These are phyloP conservation scores for Carpinus fangiana DNA, from an alignment of 306 rosid species.

Conservation along the genomic window DNA sequence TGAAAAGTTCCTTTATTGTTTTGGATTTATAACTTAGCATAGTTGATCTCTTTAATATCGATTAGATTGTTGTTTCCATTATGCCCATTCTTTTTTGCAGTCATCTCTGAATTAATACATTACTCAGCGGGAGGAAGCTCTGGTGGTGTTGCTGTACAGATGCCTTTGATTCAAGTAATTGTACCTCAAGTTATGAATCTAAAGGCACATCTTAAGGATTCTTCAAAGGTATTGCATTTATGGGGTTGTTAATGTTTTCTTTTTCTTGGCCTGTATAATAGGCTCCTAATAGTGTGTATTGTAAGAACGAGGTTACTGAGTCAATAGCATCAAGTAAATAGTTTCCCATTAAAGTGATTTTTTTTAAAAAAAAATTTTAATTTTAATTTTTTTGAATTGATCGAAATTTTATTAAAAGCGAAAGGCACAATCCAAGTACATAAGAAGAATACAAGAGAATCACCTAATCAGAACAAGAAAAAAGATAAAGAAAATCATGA, in stretches of 20 bases:
- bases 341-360: not conserved
- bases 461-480: too few species aligned
- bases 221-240: constrained; percentile 70
- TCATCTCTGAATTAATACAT: constrained; percentile 95
- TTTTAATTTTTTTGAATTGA: not conserved
- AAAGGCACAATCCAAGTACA: too few species aligned
- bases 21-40: not conserved
- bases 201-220: constrained; percentile 87
- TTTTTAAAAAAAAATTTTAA: too few species aligned
- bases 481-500: too few species aligned
- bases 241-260: constrained; percentile 22
- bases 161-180: constrained; percentile 93
- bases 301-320: not conserved
- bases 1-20: not conserved
- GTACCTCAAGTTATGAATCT: constrained; percentile 95
- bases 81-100: constrained; percentile 50
- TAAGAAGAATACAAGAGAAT: too few species aligned
- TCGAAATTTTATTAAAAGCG: not conserved
- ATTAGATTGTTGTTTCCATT: constrained; percentile 1
- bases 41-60: constrained; percentile 5
- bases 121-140: constrained; percentile 72
- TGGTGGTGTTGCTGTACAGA: constrained; percentile 70
- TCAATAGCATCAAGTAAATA: not conserved
- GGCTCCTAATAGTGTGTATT: constrained; percentile 6
- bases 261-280: constrained; percentile 9